A percentile compares a stretch with the other conserved stretches of the same genome.
phyloP scores from a whole-genome alignment of 164 flowering plant species.

The Sextonia rubra region DNA sequence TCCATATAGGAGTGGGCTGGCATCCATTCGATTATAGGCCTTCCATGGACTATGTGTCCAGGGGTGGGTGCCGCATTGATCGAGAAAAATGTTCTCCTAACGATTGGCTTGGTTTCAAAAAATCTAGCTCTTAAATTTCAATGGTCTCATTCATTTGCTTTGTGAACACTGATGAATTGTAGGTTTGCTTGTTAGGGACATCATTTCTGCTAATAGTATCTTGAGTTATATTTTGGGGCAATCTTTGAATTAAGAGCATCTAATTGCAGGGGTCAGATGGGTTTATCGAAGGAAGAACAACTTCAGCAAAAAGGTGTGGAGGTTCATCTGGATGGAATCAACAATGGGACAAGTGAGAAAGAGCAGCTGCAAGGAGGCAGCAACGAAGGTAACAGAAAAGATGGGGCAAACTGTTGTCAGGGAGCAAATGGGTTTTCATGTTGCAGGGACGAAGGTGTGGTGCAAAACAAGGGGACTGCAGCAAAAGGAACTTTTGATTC shows the following conservation, averaged over 20 bases:
- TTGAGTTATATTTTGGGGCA: neutral
- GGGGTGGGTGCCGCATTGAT: no score
- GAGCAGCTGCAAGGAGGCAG: slow-evolving; percentile 21
- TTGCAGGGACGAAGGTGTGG: slow-evolving; percentile 45
- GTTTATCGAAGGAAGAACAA: slow-evolving; percentile 29
- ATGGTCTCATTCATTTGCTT: no score
- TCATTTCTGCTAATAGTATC: no score
- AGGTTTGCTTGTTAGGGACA: no score
- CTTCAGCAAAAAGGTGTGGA: slow-evolving; percentile 30
- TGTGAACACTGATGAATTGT: no score
- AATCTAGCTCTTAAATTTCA: no score
- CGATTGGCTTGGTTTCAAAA: no score
- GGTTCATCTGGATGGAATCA: slow-evolving; percentile 20
- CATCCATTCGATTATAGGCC: no score
- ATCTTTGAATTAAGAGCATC: neutral
- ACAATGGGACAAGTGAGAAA: slow-evolving; percentile 21
- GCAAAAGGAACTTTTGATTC: neutral
- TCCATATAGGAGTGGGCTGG: no score
- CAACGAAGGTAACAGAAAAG: slow-evolving; percentile 21
- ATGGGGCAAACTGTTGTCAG: slow-evolving; percentile 60
- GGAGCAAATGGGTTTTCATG: slow-evolving; percentile 67
- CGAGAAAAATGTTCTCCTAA: no score
- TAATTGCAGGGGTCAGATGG: slow-evolving; percentile 83
- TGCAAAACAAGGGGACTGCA: slow-evolving; percentile 21
- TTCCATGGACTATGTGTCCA: no score